Percentiles rank a stretch among this genome's conserved stretches.
These are phyloP conservation scores for Arachnomyces sp. DNA, from an alignment of 2,329 filamentous ascomycete species.

Conservation along the genomic window DNA sequence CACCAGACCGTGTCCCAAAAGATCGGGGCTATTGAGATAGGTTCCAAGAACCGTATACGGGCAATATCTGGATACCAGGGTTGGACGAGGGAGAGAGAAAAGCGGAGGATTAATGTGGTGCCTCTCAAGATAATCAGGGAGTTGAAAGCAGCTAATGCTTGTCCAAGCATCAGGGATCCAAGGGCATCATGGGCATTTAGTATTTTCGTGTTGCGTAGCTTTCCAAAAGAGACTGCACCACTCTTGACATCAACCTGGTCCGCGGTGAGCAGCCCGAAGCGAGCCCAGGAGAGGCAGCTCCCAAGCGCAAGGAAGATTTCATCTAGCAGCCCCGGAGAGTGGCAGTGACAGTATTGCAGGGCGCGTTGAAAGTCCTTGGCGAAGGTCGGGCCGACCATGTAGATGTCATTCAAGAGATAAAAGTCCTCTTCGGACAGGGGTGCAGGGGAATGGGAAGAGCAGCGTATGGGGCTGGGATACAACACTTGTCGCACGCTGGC, in stretches of 20 bases:
- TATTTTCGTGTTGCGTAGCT: conserved; percentile 5
- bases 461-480: too few relatives aligned
- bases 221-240: conserved; percentile 6
- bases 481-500: too few relatives aligned
- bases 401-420: too few relatives aligned
- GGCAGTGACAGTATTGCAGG: conserved; percentile 5
- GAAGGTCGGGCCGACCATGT: conserved; percentile 8
- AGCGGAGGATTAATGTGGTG: conserved; percentile 12
- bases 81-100: conserved; percentile 16
- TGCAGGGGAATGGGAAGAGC: too few relatives aligned
- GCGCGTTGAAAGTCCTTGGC: conserved; percentile 6
- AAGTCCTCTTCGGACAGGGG: too few relatives aligned
- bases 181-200: conserved; percentile 9
- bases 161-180: conserved; percentile 10
- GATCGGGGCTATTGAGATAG: too few relatives aligned
- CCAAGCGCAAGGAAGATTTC: conserved; percentile 7
- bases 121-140: conserved; percentile 10
- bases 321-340: conserved; percentile 5
- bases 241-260: conserved; percentile 5
- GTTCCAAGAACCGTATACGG: too few relatives aligned
- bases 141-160: conserved; percentile 14
- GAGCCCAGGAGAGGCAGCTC: conserved; percentile 5
- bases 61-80: too few relatives aligned
- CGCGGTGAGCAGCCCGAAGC: conserved; percentile 3
- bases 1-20: too few relatives aligned